A percentile compares a stretch with the other conserved stretches of the same genome.
These are phyloP conservation scores for Melaleuca alternifolia DNA, from an alignment of 345 rosid genomes.

Conservation along the genomic window DNA sequence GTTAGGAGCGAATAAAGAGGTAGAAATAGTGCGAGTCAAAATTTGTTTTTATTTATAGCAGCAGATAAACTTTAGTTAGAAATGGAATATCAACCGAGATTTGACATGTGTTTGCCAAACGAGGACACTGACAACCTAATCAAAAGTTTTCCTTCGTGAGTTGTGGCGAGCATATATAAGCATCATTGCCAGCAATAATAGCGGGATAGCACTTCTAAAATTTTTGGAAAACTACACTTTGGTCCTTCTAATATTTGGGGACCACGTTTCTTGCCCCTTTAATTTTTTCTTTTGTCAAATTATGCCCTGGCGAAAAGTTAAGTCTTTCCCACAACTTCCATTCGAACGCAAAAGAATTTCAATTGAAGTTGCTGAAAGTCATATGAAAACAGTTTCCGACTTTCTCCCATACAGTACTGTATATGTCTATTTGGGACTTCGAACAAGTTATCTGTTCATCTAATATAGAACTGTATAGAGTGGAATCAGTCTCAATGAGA, in stretches of 20 bases:
- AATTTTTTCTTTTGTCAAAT: background rate
- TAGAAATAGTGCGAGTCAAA: fast-evolving
- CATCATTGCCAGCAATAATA: background rate
- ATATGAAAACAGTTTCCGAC: background rate
- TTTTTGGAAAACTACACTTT: background rate
- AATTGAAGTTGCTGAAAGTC: background rate
- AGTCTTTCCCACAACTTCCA: background rate
- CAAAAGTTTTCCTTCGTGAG: background rate
- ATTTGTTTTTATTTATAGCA: background rate
- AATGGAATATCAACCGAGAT: too few relatives aligned
- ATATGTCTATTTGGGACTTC: background rate
- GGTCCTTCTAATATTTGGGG: background rate
- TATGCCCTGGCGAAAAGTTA: background rate
- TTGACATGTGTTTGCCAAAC: background rate
- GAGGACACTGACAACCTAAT: background rate
- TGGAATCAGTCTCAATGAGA: background rate
- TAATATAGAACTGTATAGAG: background rate
- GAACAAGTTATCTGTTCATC: background rate
- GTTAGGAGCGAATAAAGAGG: fast-evolving
- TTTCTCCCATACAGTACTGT: background rate
- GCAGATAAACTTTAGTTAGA: background rate
- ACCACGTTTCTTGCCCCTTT: background rate
- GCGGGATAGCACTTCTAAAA: background rate
- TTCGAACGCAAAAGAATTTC: background rate
- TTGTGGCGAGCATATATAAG: background rate